Conservation (phyloP, 148 eudicot species). For the Nepenthes gracilis region DNA sequence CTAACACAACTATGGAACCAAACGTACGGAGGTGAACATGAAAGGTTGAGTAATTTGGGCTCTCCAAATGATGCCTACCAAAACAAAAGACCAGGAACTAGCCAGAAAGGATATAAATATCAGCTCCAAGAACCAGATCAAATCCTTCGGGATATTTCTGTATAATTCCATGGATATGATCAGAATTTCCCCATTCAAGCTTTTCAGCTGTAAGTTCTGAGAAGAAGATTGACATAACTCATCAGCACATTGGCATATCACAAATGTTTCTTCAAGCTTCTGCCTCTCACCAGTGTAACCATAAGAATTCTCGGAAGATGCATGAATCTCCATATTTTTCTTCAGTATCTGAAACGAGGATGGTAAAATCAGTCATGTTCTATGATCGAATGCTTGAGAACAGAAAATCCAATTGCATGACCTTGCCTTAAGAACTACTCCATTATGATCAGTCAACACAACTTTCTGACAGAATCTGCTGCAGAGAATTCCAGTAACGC, state of each 20-base stretch:
- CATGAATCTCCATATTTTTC: slow-evolving; percentile 64
- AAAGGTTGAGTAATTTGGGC: too few relatives aligned
- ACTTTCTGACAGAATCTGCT: slow-evolving; percentile 68
- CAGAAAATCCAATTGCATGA: slow-evolving; percentile 3
- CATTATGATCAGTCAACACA: slow-evolving; percentile 79
- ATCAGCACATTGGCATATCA: slow-evolving; percentile 5
- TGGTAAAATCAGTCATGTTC: neutral
- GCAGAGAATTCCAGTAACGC: slow-evolving; percentile 79
- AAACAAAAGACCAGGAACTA: neutral
- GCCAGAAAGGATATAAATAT: slow-evolving; percentile 71
- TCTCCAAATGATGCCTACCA: neutral
- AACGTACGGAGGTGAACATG: too few relatives aligned
- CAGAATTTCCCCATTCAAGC: slow-evolving; percentile 80
- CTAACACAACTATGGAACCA: too few relatives aligned
- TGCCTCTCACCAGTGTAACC: slow-evolving; percentile 38
- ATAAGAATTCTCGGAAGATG: slow-evolving; percentile 32
- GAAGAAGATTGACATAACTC: slow-evolving; percentile 1
- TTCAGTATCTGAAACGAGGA: slow-evolving; percentile 49
- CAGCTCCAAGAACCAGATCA: slow-evolving; percentile 94
- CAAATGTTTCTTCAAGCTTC: slow-evolving; percentile 8
- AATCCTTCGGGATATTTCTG: slow-evolving; percentile 58
- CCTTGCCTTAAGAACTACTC: slow-evolving; percentile 91
- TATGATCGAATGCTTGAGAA: slow-evolving; percentile 1
- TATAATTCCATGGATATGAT: slow-evolving; percentile 44
- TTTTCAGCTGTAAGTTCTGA: slow-evolving; percentile 56